Percentiles rank a stretch among this genome's conserved stretches.
Evolutionary conservation across 345 rosid species (phyloP).

Genomic region (Syzygium aqueum): DNA sequence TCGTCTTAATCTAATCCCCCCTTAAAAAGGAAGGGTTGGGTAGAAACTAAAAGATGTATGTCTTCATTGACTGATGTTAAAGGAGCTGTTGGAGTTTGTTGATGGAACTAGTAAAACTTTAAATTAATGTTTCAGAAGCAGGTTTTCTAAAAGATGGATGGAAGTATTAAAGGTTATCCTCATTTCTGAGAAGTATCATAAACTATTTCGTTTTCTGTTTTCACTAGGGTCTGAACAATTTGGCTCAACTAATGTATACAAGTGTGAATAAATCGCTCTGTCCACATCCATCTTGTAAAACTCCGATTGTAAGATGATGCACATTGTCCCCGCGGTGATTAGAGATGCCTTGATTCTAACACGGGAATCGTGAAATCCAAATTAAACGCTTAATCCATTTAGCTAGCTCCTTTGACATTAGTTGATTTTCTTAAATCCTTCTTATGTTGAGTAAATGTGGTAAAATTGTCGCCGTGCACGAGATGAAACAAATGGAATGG

Average conservation of each 20-base stretch:
- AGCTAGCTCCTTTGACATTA: too few species aligned
- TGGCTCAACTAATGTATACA: background rate
- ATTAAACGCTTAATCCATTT: background rate
- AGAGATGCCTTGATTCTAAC: background rate
- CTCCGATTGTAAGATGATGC: background rate
- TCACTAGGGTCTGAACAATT: background rate
- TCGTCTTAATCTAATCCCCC: background rate
- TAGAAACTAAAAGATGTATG: background rate
- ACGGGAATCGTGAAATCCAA: background rate
- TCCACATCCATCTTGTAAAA: background rate
- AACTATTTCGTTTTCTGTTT: background rate
- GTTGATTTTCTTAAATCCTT: background rate
- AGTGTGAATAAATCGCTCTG: background rate
- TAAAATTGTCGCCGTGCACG: background rate
- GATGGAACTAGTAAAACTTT: background rate
- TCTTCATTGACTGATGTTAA: background rate
- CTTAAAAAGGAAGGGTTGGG: background rate
- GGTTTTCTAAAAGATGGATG: background rate
- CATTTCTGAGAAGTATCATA: background rate
- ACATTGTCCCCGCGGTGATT: background rate
- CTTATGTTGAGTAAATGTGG: background rate
- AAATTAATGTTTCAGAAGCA: background rate
- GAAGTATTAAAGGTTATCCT: background rate
- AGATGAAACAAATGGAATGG: background rate
- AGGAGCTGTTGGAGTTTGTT: background rate